These are phyloP conservation scores for Jacaranda copaia DNA, from an alignment of 257 asterid genomes.

Conservation along the genomic window DNA sequence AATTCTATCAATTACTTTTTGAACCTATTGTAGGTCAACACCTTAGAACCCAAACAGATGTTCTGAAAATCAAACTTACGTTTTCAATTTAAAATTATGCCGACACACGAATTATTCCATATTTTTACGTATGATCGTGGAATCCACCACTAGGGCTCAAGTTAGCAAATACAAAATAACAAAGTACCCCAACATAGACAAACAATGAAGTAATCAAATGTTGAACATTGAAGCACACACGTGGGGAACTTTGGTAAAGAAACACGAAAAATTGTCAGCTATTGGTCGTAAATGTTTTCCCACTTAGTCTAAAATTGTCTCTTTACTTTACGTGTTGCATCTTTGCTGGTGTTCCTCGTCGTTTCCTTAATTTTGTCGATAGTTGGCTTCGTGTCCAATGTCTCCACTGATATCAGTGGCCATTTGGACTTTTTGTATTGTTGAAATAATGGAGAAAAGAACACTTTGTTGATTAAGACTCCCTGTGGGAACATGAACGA, in stretches of 20 bases:
- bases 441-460: background rate
- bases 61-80: too few species aligned
- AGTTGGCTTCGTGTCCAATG: conserved; percentile 20
- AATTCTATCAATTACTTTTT: too few species aligned
- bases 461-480: conserved; percentile 24
- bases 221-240: conserved; percentile 30
- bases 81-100: too few species aligned
- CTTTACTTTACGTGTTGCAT: background rate
- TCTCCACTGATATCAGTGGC: conserved; percentile 28
- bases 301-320: background rate
- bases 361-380: conserved; percentile 27
- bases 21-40: too few species aligned
- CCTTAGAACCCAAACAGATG: too few species aligned
- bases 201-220: background rate
- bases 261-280: conserved; percentile 21
- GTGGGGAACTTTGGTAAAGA: conserved; percentile 40
- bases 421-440: conserved; percentile 10
- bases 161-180: background rate
- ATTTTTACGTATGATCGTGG: background rate
- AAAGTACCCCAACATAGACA: background rate
- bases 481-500: background rate
- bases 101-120: too few species aligned
- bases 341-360: conserved; percentile 7
- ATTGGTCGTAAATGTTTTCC: conserved; percentile 23
- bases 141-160: background rate